Evolutionary conservation across 768 basidiomycete genomes (phyloP), one percentile per base, ranked within the genome.

Genomic region (Hygrocybe punicea): DNA sequence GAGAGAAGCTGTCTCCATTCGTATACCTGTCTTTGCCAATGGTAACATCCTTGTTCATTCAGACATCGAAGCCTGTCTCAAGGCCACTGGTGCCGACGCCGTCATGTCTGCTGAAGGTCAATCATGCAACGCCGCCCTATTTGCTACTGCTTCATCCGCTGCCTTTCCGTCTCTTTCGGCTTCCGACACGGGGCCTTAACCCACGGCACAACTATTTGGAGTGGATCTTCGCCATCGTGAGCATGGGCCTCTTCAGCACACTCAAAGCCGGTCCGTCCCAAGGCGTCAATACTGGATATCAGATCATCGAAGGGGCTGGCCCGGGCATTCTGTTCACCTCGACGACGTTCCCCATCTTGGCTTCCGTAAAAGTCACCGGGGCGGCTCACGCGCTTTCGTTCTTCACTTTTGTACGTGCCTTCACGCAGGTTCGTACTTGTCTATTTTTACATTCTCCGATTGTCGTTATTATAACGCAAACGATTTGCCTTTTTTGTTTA

Each of bases 1-100:
- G 63, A 97, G 95, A 69, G 71, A 89, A 62, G 90, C 91, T 1
- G 91, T 98, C 36, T 84, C 83, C 1, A 83, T n/a, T n/a, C n/a
- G n/a, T n/a, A n/a, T 99, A 0, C 96, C 95, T 3, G 94, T 99
- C 4, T 91, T 99, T 68, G 95, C 96, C 0, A 99, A 99, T 69
- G 97, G 97, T 29, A 98, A 98, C 69, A 84, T 98, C 58, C 84
- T 98, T 11, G 92, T 86, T 69, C 81, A 87, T 44, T 79, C 84
- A n/a, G 95, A 98, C 70, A 82, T 98, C 47, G 78, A 80, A 51
- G 74, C 77, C 9, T 98, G 94, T 69, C 73, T 99, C 33, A 80
- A 81, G 21, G 82, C 83, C 49, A 99, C 97, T 0, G 92, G 93
- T 13, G 88, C 85, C 6, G 93, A 97, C 65, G 96, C 85, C 0